These are phyloP conservation scores for Rhypophila decipiens DNA, from an alignment of 495 filamentous ascomycete genomes.

Conservation along the genomic window DNA sequence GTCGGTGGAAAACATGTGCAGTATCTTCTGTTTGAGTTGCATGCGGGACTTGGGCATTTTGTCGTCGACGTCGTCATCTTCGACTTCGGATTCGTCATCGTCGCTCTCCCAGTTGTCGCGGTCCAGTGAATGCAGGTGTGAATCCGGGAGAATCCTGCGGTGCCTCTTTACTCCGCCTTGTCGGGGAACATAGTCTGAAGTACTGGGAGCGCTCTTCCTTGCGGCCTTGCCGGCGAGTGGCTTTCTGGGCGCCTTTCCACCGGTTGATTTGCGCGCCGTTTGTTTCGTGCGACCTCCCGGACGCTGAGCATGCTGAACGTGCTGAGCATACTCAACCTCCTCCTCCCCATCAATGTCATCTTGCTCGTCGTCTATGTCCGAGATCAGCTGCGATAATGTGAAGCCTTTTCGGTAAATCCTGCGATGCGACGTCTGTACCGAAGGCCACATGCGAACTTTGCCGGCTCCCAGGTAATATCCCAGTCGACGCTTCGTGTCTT, in stretches of 20 bases:
- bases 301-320: not conserved
- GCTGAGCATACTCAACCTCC: not conserved
- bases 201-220: not conserved
- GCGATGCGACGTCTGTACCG: not conserved
- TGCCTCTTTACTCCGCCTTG: not conserved
- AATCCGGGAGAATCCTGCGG: not conserved
- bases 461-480: not conserved
- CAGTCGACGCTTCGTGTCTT: not conserved
- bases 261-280: not conserved
- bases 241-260: not conserved
- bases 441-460: not conserved
- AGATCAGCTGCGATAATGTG: not conserved
- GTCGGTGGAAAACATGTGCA: constrained; percentile 54
- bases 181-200: too few relatives aligned
- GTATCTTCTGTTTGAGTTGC: constrained; percentile 5
- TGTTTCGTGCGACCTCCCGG: not conserved
- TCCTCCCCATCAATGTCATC: not conserved
- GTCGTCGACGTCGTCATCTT: not conserved
- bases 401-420: not conserved
- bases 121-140: not conserved
- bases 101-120: not conserved
- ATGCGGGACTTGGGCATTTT: not conserved
- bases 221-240: not conserved
- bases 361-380: not conserved
- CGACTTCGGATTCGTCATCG: not conserved